Base-by-base conservation (phyloP, 108 stramenopile species). In the Seminavis robusta region DNA sequence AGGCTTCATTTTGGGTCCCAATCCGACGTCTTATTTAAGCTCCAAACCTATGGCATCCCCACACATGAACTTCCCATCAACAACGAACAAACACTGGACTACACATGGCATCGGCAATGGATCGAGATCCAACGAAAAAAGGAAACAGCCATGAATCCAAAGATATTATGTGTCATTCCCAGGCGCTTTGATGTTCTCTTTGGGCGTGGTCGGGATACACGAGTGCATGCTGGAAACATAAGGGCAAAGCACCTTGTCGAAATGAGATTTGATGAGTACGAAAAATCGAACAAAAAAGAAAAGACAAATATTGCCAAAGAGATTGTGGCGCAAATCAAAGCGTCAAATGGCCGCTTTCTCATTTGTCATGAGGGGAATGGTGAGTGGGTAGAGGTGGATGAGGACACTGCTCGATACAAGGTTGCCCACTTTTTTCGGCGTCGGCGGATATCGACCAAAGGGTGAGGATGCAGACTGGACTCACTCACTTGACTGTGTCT, bases 41-140 rank as follows among this genome's bases (percentile, higher is more conserved):
- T 67, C 10, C 46, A 67, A 44, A 67, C 65, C 25, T 67, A 41
- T 37, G 65, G 65, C 7, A 67, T 67, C 48, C 65, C 47, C 8
- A 34, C 40, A 7, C 31, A 50, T 17, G 47, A 50, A 15, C 11
- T 16, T 11, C 39, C 47, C 0, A 8, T 58, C 24, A 20, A 33
- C 4, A 38, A n/a, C 15, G 44, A 67, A 33, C 56, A 50, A 17
- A 26, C 24, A 11, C 17, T 67, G 2, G 28, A 36, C 2, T n/a
- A 58, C 27, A 41, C 33, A 7, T 67, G 65, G 65, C 55, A 58
- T 42, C 25, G 23, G 21, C 39, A 67, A 67, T 67, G 65, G 65
- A 20, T 67, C 2, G 0, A 31, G 33, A 25, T 23, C 9, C 49
- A 51, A 24, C 9, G n/a, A n/a, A n/a, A n/a, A n/a, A n/a, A n/a